Evolutionary conservation across 768 basidiomycete genomes (phyloP), one percentile per base, ranked within the genome.

Genomic region (Rhodosporidiobolus odoratus): DNA sequence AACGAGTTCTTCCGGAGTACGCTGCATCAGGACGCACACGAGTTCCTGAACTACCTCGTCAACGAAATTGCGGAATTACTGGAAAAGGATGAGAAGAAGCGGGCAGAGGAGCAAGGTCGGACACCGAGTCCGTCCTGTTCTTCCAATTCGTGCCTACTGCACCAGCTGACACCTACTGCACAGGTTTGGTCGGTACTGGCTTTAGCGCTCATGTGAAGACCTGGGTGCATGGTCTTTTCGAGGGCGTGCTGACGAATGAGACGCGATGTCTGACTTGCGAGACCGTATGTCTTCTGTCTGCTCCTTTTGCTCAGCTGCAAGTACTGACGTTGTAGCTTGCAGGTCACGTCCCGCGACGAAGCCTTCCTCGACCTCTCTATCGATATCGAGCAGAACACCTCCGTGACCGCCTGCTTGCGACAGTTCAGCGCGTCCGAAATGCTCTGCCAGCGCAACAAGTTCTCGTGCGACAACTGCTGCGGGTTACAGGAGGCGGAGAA

Each of bases 371-470:
- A 99, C 81, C 84, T 99, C n/a, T 97, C 94, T 8, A 92, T 99
- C 80, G 96, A 99, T 79, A 98, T 99, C 75, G 95, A 97, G 79
- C 92, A 96, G 79, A 96, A 98, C 80, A 91, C 93, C 5, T 95
- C 92, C 72, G 88, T 99, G 62, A 95, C 94, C 3, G 89, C 94
- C 12, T 99, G 96, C 79, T 85, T 99, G 43, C 86, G 92, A 56
- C 92, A 94, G 78, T 99, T 99, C 79, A 95, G 92, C 77, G 94
- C 93, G 48, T 91, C 89, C 77, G 96, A 99, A 81, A 99, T 97
- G 94, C 85, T 99, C 27, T 94, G 92, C 76, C 92, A 95, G 80
- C 89, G 86, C 80, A 97, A 99, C 83, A 98, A 98, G 81, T 99
- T 97, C 79, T 96, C 91, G 79, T 99, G 96, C 78, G 96, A 99